These are phyloP conservation scores for Tolypocladium sp. DNA, from an alignment of 2,329 filamentous ascomycete genomes.

Conservation along the genomic window DNA sequence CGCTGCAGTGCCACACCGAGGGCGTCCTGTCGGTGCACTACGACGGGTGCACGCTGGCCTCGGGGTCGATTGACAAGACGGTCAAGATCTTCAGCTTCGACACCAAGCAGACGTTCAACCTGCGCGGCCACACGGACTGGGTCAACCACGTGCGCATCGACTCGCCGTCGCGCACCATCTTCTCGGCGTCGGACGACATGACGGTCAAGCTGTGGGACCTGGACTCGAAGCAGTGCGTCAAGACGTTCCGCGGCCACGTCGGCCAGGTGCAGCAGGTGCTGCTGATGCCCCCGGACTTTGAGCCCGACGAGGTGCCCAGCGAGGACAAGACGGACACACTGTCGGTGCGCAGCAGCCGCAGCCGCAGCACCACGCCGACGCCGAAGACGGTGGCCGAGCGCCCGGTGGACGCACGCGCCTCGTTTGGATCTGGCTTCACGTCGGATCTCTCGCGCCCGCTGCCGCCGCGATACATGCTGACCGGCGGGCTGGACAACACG, in stretches of 20 bases:
- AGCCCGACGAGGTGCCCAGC: constrained; percentile 60
- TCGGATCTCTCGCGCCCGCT: constrained; percentile 53
- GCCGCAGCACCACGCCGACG: constrained; percentile 32
- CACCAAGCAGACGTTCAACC: constrained; percentile 67
- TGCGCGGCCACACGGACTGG: constrained; percentile 86
- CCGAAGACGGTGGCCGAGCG: constrained; percentile 14
- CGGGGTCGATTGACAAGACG: constrained; percentile 80
- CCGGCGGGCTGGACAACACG: constrained; percentile 82
- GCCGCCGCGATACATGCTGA: constrained; percentile 86
- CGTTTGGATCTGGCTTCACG: constrained; percentile 55
- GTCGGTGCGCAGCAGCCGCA: constrained; percentile 39
- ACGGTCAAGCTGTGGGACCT: constrained; percentile 90
- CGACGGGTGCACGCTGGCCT: constrained; percentile 73
- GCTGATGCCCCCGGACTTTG: constrained; percentile 76
- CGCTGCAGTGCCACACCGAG: constrained; percentile 66
- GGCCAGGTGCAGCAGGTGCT: constrained; percentile 92
- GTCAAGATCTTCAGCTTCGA: constrained; percentile 91
- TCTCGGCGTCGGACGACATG: constrained; percentile 90
- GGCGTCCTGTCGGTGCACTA: constrained; percentile 87
- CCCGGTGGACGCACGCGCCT: constrained; percentile 36
- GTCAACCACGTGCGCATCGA: constrained; percentile 94
- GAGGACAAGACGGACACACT: constrained; percentile 43
- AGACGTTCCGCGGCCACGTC: constrained; percentile 77
- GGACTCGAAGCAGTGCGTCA: constrained; percentile 71
- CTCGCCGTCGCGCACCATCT: constrained; percentile 68